Percentiles rank a stretch among this genome's conserved stretches.
phyloP scores from a whole-genome alignment of 306 rosid species.

The Nissolia schottii region DNA sequence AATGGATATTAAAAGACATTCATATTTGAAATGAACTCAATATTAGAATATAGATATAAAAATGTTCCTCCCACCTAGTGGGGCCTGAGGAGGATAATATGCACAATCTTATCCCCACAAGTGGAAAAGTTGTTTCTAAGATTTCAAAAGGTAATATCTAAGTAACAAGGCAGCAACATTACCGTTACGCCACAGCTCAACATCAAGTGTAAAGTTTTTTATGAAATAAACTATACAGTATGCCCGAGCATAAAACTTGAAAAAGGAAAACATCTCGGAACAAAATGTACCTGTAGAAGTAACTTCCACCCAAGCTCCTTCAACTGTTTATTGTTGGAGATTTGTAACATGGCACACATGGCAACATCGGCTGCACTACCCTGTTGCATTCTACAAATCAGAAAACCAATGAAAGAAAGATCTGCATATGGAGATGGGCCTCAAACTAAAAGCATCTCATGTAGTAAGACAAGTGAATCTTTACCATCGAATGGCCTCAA shows the following conservation, averaged over 20 bases:
- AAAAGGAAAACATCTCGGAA: background rate
- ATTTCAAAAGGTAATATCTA: too few species aligned
- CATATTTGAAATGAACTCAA: background rate
- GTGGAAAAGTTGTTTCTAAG: too few species aligned
- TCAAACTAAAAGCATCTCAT: background rate
- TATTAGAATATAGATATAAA: background rate
- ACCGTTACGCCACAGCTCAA: too few species aligned
- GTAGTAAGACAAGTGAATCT: background rate
- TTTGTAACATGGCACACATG: slow-evolving; percentile 97
- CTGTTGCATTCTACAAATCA: slow-evolving; percentile 49
- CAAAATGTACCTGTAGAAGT: slow-evolving; percentile 72
- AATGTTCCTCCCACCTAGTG: too few species aligned
- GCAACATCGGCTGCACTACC: slow-evolving; percentile 99
- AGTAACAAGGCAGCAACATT: too few species aligned
- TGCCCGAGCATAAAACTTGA: background rate
- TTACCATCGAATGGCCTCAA: too few species aligned
- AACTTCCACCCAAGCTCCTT: slow-evolving; percentile 90
- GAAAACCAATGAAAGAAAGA: slow-evolving; percentile 13
- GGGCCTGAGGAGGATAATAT: too few species aligned
- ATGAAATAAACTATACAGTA: too few species aligned
- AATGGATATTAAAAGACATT: background rate
- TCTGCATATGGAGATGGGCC: background rate
- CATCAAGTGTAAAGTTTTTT: too few species aligned
- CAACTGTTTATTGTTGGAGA: slow-evolving; percentile 51
- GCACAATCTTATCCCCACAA: too few species aligned